phyloP scores from a whole-genome alignment of 768 basidiomycete species.

The Lactifluus pinguis region DNA sequence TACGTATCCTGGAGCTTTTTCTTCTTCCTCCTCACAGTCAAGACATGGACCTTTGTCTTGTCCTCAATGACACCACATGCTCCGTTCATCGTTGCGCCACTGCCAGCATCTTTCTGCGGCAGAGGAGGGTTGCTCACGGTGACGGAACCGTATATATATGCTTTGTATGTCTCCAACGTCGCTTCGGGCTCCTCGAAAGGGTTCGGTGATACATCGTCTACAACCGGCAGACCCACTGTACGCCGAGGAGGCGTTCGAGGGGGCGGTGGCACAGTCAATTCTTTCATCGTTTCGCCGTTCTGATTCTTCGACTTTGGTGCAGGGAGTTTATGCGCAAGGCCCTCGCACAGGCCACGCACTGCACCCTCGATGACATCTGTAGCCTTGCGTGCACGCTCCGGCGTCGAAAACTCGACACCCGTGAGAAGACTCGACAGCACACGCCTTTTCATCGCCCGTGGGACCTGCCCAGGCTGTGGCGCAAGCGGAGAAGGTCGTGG shows the following conservation, averaged over 20 bases:
- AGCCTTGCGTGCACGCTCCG: slow-evolving; percentile 52
- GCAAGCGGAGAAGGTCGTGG: slow-evolving; percentile 30
- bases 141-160: slow-evolving; percentile 51
- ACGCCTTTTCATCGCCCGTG: slow-evolving; percentile 58
- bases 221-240: slow-evolving; percentile 23
- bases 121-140: slow-evolving; percentile 39
- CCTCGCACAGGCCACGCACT: slow-evolving; percentile 65
- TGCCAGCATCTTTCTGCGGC: slow-evolving; percentile 21
- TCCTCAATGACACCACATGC: slow-evolving; percentile 16
- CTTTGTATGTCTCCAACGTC: slow-evolving; percentile 50
- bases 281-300: background rate
- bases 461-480: slow-evolving; percentile 49
- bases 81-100: slow-evolving; percentile 11
- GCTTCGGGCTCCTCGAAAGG: slow-evolving; percentile 58
- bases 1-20: slow-evolving; percentile 20
- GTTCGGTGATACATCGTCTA: slow-evolving; percentile 51
- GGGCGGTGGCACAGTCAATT: slow-evolving; percentile 29
- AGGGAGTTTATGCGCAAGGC: slow-evolving; percentile 28
- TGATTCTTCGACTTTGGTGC: slow-evolving; percentile 8
- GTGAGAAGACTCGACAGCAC: slow-evolving; percentile 60
- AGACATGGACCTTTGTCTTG: slow-evolving; percentile 39
- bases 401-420: slow-evolving; percentile 68
- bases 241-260: slow-evolving; percentile 43
- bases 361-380: slow-evolving; percentile 64
- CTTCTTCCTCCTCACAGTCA: slow-evolving; percentile 50